phyloP scores from a whole-genome alignment of 2,329 filamentous ascomycete genomes.

The Grosmannia serpens region DNA sequence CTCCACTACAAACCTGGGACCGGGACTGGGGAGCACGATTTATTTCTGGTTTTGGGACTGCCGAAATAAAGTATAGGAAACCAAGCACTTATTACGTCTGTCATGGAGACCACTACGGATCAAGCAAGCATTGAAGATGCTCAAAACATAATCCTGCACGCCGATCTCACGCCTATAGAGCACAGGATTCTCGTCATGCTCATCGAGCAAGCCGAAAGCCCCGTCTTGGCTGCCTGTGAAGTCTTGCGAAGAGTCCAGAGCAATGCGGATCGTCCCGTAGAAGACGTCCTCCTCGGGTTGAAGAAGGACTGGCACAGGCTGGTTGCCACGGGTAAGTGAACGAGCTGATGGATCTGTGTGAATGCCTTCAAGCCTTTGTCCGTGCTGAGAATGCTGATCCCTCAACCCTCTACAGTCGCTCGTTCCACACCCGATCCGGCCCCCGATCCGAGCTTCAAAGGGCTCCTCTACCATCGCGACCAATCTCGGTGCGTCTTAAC shows the following conservation, averaged over 20 bases:
- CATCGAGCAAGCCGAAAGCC: constrained; percentile 1
- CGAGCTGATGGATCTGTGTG: background rate
- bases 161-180: background rate
- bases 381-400: background rate
- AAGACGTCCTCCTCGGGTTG: background rate
- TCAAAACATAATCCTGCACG: background rate
- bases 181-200: background rate
- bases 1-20: no score
- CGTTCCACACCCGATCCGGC: background rate
- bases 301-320: background rate
- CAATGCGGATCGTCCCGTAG: background rate
- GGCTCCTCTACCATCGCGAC: background rate
- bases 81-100: background rate
- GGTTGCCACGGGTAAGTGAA: background rate
- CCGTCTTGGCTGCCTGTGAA: background rate
- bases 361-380: no score
- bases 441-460: background rate
- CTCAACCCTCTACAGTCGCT: background rate
- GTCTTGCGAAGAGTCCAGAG: background rate
- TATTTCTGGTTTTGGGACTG: background rate
- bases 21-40: no score
- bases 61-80: background rate
- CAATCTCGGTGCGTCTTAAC: background rate
- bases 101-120: background rate
- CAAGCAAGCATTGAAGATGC: background rate